phyloP scores from a whole-genome alignment of 345 rosid genomes.

The Salix suchowensis region DNA sequence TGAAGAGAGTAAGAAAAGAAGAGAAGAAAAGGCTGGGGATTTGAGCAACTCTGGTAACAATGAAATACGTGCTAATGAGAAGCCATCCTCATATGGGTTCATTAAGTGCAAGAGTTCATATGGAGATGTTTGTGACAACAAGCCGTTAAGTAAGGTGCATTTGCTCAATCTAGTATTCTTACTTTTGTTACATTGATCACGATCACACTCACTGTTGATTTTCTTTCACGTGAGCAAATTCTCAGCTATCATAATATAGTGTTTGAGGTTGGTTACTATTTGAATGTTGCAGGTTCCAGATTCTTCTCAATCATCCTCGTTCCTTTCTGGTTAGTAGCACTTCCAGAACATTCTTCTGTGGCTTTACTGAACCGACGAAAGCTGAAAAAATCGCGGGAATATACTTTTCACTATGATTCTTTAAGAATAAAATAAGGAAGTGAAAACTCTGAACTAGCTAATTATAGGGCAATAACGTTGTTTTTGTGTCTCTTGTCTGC shows the following conservation, averaged over 20 bases:
- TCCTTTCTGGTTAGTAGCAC: slow-evolving; percentile 18
- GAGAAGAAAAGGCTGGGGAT: slow-evolving; percentile 8
- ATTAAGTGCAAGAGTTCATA: neutral
- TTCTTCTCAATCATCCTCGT: slow-evolving; percentile 1
- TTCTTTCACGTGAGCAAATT: neutral
- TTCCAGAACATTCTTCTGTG: neutral
- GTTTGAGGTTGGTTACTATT: neutral
- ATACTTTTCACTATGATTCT: neutral
- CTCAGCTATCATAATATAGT: neutral
- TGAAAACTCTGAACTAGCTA: neutral
- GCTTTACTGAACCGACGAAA: neutral
- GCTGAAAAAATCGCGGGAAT: neutral
- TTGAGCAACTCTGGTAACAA: neutral
- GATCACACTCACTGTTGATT: neutral
- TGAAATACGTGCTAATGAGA: slow-evolving; percentile 4
- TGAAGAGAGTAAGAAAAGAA: slow-evolving; percentile 3
- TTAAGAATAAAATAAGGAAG: neutral
- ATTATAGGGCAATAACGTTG: neutral
- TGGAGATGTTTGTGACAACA: neutral
- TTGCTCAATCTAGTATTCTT: neutral
- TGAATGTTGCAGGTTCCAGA: slow-evolving; percentile 14
- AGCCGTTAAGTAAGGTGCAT: slow-evolving; percentile 14
- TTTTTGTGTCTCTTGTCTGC: neutral
- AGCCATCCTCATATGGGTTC: neutral
- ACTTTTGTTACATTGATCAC: too few species aligned